Evolutionary conservation across 352 stramenopile genomes (phyloP).

Genomic region (Pythium scleroteichum): DNA sequence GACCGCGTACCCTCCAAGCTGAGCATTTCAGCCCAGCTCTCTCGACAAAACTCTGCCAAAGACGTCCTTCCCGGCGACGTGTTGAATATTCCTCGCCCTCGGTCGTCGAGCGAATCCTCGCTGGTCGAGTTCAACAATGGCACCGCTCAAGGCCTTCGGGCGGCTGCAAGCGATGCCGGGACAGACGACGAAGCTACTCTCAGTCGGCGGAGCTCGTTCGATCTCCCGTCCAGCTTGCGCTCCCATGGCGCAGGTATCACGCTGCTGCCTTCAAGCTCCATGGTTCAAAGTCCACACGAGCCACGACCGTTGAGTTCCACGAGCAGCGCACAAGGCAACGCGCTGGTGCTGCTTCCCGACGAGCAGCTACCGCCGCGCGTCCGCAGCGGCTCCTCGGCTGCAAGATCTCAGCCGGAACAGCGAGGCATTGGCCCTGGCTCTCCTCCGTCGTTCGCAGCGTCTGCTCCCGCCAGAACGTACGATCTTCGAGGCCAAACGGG

Average conservation of each 20-base stretch:
- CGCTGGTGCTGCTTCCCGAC: conserved; percentile 1
- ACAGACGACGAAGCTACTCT: background rate
- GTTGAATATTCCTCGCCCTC: background rate
- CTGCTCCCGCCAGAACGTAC: conserved; percentile 7
- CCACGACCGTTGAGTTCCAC: background rate
- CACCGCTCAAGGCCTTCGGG: background rate
- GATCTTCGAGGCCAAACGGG: conserved; percentile 10
- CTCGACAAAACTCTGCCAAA: conserved; percentile 15
- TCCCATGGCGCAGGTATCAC: conserved; percentile 1
- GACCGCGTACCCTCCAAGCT: conserved; percentile 1
- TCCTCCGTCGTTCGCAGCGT: conserved; percentile 2
- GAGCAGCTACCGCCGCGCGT: background rate
- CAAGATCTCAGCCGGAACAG: background rate
- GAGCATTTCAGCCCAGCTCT: conserved; percentile 12
- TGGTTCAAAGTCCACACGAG: background rate
- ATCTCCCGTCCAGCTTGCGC: background rate
- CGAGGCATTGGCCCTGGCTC: background rate
- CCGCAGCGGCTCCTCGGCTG: background rate
- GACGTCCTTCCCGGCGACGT: conserved; percentile 1
- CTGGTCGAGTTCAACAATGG: background rate
- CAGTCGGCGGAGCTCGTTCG: background rate
- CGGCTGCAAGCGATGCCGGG: background rate
- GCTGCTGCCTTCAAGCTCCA: conserved; percentile 3
- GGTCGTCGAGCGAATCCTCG: conserved; percentile 16
- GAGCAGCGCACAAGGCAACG: background rate